These are phyloP conservation scores for Clonostachys sp. DNA, from an alignment of 2,329 filamentous ascomycete genomes.

Conservation along the genomic window DNA sequence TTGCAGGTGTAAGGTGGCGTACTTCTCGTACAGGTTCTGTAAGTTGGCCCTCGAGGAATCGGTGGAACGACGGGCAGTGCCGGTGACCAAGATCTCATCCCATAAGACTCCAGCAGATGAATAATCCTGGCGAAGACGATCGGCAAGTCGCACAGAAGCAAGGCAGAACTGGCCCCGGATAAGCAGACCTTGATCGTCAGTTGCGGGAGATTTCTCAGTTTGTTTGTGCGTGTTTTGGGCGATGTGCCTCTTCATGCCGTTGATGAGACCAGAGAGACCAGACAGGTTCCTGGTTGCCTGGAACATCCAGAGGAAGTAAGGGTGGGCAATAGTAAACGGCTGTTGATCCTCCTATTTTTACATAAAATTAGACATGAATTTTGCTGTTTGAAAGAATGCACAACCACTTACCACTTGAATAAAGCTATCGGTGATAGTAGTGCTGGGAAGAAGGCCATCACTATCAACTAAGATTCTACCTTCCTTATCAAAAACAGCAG, in stretches of 20 bases:
- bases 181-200: conserved; percentile 20
- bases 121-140: conserved; percentile 58
- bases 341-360: conserved; percentile 47
- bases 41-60: too few relatives aligned
- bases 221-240: background rate
- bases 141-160: conserved; percentile 70
- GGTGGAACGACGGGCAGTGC: conserved; percentile 14
- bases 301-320: conserved; percentile 85
- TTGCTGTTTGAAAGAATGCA: too few relatives aligned
- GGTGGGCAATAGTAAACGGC: conserved; percentile 70
- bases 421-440: conserved; percentile 77
- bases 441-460: conserved; percentile 63
- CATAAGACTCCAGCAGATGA: conserved; percentile 65
- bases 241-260: background rate
- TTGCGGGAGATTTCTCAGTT: too few relatives aligned
- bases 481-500: conserved; percentile 62
- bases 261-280: conserved; percentile 53
- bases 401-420: conserved; percentile 35
- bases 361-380: too few relatives aligned
- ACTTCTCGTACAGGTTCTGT: too few relatives aligned
- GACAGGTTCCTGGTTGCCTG: conserved; percentile 75
- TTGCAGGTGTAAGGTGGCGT: conserved; percentile 11
- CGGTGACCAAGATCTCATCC: conserved; percentile 71
- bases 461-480: conserved; percentile 66
- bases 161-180: conserved; percentile 83